A percentile compares a stretch with the other conserved stretches of the same genome.
These are phyloP conservation scores for Croton laevigatus DNA, from an alignment of 441 rosid genomes.

Conservation along the genomic window DNA sequence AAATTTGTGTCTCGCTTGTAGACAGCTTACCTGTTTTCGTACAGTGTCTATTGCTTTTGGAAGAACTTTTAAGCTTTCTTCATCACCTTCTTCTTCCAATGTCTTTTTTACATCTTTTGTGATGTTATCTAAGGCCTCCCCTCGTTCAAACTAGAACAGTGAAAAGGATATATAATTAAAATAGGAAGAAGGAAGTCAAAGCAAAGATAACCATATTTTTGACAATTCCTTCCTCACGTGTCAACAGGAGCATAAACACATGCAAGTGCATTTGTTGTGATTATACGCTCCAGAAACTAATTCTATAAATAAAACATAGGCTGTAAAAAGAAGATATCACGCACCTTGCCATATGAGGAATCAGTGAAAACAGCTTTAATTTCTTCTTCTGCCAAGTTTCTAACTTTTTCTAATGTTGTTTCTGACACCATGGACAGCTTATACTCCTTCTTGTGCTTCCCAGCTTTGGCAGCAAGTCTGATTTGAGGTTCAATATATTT, in stretches of 20 bases:
- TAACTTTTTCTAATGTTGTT: slow-evolving; percentile 60
- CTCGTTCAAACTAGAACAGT: slow-evolving; percentile 83
- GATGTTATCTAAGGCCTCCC: slow-evolving; percentile 89
- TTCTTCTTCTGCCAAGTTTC: slow-evolving; percentile 58
- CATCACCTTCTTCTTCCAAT: slow-evolving; percentile 86
- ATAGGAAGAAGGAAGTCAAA: slow-evolving; percentile 1
- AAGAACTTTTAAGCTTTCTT: slow-evolving; percentile 70
- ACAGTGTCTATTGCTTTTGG: slow-evolving; percentile 85
- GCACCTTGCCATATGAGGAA: slow-evolving; percentile 92
- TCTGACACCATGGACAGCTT: slow-evolving; percentile 78
- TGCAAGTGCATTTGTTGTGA: not conserved
- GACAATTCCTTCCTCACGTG: not conserved
- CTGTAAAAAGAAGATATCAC: slow-evolving; percentile 20
- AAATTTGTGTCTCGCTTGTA: not conserved
- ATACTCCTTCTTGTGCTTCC: slow-evolving; percentile 90
- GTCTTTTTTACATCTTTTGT: slow-evolving; percentile 56
- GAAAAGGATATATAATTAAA: slow-evolving; percentile 17
- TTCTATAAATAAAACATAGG: slow-evolving; percentile 1
- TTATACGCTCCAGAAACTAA: not conserved
- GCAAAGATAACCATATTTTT: slow-evolving; percentile 2
- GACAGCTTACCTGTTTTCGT: slow-evolving; percentile 70
- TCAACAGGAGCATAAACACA: slow-evolving; percentile 5
- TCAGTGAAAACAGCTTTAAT: slow-evolving; percentile 80
- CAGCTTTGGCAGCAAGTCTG: slow-evolving; percentile 84
- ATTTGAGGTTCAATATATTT: slow-evolving; percentile 89